Evolutionary conservation across 2,329 filamentous ascomycete genomes (phyloP).

Genomic region (Meredithiella fracta): DNA sequence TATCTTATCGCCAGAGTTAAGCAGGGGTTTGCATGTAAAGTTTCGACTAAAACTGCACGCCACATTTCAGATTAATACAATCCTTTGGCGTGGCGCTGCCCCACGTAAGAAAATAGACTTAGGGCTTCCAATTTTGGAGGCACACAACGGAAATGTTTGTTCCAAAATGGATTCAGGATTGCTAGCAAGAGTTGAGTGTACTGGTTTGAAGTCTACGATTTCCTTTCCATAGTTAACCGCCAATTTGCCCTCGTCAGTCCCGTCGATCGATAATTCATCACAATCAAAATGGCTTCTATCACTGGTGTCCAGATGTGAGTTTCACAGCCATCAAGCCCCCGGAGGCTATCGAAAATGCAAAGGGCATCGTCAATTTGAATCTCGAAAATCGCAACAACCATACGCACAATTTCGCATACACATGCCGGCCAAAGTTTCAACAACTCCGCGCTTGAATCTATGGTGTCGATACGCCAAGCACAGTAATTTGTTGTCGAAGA

Average conservation of each 20-base stretch:
- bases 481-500: not conserved
- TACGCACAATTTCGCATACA: not conserved
- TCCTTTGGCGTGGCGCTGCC: not conserved
- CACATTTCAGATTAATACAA: not conserved
- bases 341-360: not conserved
- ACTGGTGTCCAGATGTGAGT: conserved; percentile 15
- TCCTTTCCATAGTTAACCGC: conserved; percentile 14
- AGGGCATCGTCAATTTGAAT: conserved; percentile 12
- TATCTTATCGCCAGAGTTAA: conserved; percentile 6
- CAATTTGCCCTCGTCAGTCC: conserved; percentile 15
- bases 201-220: conserved; percentile 14
- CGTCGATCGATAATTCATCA: conserved; percentile 14
- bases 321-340: conserved; percentile 3
- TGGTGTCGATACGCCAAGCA: not conserved
- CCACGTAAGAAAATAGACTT: conserved; percentile 2
- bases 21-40: not conserved
- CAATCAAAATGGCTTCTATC: conserved; percentile 15
- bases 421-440: not conserved
- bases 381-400: not conserved
- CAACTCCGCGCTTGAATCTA: not conserved
- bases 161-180: conserved; percentile 14
- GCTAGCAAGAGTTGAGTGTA: conserved; percentile 12
- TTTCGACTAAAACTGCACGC: not conserved
- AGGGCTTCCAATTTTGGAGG: conserved; percentile 8
- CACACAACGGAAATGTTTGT: conserved; percentile 15